Evolutionary conservation across 257 asterid genomes (phyloP).

Genomic region (Sherardia arvensis): DNA sequence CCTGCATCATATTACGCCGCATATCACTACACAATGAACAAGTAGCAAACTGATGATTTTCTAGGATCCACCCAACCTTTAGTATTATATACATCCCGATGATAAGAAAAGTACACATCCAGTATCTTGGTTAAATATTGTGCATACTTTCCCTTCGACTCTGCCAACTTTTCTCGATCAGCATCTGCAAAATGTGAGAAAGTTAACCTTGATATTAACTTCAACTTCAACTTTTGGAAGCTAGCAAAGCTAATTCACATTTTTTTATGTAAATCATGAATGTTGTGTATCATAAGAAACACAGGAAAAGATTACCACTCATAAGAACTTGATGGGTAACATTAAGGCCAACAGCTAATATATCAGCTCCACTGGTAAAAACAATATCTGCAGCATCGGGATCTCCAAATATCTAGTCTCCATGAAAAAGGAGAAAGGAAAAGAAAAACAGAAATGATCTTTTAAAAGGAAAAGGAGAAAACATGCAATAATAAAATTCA

Average conservation of each 20-base stretch:
- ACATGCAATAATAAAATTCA: not conserved
- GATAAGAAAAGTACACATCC: conserved; percentile 74
- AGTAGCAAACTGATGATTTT: not conserved
- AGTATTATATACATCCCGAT: conserved; percentile 71
- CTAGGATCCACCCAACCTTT: conserved; percentile 42
- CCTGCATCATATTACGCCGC: conserved; percentile 37
- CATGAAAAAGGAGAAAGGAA: conserved; percentile 12
- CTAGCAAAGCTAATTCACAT: not conserved
- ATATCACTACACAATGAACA: not conserved
- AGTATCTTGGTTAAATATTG: conserved; percentile 72
- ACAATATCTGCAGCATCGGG: conserved; percentile 98
- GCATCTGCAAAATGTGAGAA: conserved; percentile 35
- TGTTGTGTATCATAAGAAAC: not conserved
- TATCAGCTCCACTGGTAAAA: conserved; percentile 95
- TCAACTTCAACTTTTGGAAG: not conserved
- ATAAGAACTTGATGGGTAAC: conserved; percentile 93
- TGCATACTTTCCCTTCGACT: conserved; percentile 61
- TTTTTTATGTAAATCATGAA: not conserved
- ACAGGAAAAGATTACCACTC: conserved; percentile 44
- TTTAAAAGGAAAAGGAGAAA: conserved; percentile 6
- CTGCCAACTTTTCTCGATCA: conserved; percentile 60
- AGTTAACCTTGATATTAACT: not conserved
- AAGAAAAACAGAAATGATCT: conserved; percentile 2
- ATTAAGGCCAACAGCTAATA: conserved; percentile 83
- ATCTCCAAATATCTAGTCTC: conserved; percentile 80